Evolutionary conservation across 345 rosid species (phyloP), one percentile per base, ranked within the genome.

Genomic region (Pistacia atlantica): DNA sequence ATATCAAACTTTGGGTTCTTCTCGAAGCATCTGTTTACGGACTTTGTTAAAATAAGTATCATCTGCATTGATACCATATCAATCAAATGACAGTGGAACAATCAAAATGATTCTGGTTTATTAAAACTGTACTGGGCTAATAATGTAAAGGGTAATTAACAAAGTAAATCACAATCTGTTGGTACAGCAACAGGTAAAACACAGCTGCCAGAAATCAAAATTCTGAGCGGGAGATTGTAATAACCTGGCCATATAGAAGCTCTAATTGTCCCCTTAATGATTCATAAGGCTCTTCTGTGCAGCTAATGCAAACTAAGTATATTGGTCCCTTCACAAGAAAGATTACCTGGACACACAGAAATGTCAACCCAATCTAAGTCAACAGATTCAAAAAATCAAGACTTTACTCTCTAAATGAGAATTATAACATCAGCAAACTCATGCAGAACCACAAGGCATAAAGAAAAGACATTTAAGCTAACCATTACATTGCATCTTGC

Each of bases 261-360:
- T 97, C 98, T 82, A 97, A 75, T 78, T 97, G 97, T 61, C 90
- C 97, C 83, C 80, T 90, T 70, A 97, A 84, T 48, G 92, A 91
- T 72, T 92, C 97, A 80, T 91, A 92, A 38, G 98, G 93, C 81
- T 97, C 98, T 80, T 92, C 97, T 16, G 99, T 92, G 87, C 97
- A 92, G 87, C 97, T 90, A 86, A 97, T 97, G 89, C 99, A 94
- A 57, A 94, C 99, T 72, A 94, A 83, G 84, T 97, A 97, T 78
- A 97, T 91, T 33, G 99, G 99, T 60, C 99, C 99, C 83, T 97
- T 97, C 57, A 97, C 96, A 66, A 97, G 97, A 87, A 97, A 97
- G 76, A 92, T 89, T 68, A 97, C 99, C 99, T 97, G 84, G 71
- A 73, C 18, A 77, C 59, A 75, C 22, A 72, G 72, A 63, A 59